Conservation (phyloP, 768 basidiomycete species). For the Mycena filopes region DNA sequence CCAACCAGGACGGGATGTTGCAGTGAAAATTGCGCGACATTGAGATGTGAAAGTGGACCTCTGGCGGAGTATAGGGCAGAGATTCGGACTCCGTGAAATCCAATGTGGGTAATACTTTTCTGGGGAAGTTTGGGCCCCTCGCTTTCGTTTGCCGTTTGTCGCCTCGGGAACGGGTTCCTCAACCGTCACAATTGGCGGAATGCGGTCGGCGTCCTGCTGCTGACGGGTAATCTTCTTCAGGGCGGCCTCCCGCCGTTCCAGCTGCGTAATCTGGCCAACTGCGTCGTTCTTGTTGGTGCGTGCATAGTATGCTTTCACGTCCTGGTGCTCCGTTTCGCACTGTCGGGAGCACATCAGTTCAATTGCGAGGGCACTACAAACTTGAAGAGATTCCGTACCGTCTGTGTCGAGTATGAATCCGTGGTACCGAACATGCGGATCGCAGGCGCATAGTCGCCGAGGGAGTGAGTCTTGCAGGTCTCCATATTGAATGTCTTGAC, state of each 20-base stretch:
- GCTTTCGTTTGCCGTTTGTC: conserved; percentile 5
- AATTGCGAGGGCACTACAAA: too few species aligned
- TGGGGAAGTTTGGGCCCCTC: background rate
- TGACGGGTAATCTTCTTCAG: conserved; percentile 21
- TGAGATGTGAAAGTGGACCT: conserved; percentile 39
- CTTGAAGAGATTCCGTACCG: too few species aligned
- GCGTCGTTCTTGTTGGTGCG: conserved; percentile 44
- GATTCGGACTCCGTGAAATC: conserved; percentile 14
- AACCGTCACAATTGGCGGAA: background rate
- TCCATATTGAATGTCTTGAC: conserved; percentile 32
- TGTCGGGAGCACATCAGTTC: too few species aligned
- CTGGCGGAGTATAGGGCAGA: conserved; percentile 16
- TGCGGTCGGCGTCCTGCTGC: background rate
- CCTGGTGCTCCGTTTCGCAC: conserved; percentile 51
- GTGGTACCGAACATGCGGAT: conserved; percentile 41
- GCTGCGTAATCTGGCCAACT: conserved; percentile 36
- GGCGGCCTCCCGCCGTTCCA: conserved; percentile 29
- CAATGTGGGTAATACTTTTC: background rate
- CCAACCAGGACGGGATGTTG: conserved; percentile 5
- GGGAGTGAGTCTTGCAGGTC: conserved; percentile 38
- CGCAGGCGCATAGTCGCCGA: conserved; percentile 40
- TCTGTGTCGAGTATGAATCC: conserved; percentile 45
- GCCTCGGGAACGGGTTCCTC: background rate
- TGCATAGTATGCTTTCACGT: conserved; percentile 46
- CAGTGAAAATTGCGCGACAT: conserved; percentile 10